phyloP scores from a whole-genome alignment of 169 alveolate genomes.

The Perkinsus chesapeaki region DNA sequence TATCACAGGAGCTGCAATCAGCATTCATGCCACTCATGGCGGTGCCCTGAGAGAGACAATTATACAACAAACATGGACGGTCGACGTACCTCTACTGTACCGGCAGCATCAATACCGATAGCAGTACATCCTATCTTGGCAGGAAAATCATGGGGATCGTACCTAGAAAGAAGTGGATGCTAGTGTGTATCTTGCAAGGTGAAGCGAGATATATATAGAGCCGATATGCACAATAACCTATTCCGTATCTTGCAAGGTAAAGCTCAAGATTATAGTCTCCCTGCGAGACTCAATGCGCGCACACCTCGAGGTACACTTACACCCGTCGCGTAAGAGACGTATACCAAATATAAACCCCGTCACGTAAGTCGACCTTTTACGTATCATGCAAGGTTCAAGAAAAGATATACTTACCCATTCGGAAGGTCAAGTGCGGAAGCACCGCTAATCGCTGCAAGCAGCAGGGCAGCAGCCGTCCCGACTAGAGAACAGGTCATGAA shows the following conservation, averaged over 20 bases:
- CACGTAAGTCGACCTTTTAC: too few relatives aligned
- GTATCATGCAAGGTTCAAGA: background rate
- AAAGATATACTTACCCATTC: background rate
- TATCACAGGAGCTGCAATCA: constrained; percentile 1
- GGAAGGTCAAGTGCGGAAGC: background rate
- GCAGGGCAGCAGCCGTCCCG: background rate
- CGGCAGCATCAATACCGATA: background rate
- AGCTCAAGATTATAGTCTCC: background rate
- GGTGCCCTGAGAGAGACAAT: background rate
- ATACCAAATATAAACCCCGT: too few relatives aligned
- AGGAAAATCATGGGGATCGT: background rate
- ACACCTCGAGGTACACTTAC: too few relatives aligned
- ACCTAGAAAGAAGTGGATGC: background rate
- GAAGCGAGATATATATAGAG: background rate
- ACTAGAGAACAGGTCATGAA: background rate
- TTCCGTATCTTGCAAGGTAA: background rate
- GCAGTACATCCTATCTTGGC: background rate
- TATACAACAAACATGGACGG: background rate
- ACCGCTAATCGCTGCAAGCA: background rate
- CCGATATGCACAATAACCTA: background rate
- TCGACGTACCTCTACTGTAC: background rate
- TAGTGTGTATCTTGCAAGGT: background rate
- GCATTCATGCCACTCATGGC: constrained; percentile 6
- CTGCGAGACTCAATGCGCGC: too few relatives aligned
- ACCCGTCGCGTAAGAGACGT: too few relatives aligned